Evolutionary conservation across 1,139 yeast species (phyloP), one percentile per base, ranked within the genome.

Genomic region (Candida mesenterica): DNA sequence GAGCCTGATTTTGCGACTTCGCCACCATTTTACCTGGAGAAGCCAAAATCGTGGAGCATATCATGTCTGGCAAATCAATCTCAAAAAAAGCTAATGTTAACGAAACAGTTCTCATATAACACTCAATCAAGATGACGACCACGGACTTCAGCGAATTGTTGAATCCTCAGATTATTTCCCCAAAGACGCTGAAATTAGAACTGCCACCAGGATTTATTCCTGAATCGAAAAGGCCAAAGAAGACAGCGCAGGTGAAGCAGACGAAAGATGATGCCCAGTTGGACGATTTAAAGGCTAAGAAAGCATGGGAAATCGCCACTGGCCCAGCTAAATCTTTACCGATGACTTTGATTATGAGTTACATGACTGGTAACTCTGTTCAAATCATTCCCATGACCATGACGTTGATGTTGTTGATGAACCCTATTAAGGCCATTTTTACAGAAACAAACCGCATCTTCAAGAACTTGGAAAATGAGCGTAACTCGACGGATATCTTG

Each of bases 371-470:
- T 22, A 84, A 85, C 51, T 79, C 95, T 5, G 65, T 92, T 19
- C 97, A 92, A 52, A 74, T 92, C 45, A 89, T 92, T 41, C 94
- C 97, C 4, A 83, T 92, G 38, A 83, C 89, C 62, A 90, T 89
- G 87, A 85, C 96, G 0, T 61, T 86, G 28, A 87, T 84, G 88
- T 68, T 92, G 51, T 77, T 92, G 46, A 75, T 82, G 48, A 82
- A 79, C 31, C 95, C 97, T 0, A 50, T 87, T 28, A 82, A 78
- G 50, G 87, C 95, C 23, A 79, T 92, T 2, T 59, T 82, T 32
- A 61, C 68, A 22, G 73, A 67, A 9, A 77, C 85, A 1, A 72
- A 72, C 43, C 50, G 65, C 9, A 56, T 62, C 1, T 79, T 79
- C 50, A 53, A 47, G 25, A 57, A 45, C 53, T 69, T 50, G 44